Evolutionary conservation across 108 stramenopile genomes (phyloP).

Genomic region (Cyclotella choctawhatcheeana): DNA sequence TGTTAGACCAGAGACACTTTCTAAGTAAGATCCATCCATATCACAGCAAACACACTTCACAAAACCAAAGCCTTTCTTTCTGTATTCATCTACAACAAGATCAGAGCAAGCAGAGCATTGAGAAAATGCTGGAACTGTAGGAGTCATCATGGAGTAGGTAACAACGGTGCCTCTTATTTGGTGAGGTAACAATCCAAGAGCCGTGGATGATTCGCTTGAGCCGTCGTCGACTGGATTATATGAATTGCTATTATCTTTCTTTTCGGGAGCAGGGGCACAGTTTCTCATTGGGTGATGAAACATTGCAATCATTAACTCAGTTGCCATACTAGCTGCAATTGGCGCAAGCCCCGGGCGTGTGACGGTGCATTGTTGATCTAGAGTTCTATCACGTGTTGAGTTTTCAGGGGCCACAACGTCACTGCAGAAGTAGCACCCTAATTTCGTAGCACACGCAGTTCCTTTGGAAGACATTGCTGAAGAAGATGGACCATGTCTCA

Average conservation of each 20-base stretch:
- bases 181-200: constrained; percentile 88
- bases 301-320: constrained; percentile 93
- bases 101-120: constrained; percentile 93
- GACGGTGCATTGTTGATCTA: constrained; percentile 99
- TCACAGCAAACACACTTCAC: constrained; percentile 84
- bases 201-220: constrained; percentile 37
- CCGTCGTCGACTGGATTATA: constrained; percentile 62
- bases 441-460: constrained; percentile 33
- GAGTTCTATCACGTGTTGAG: constrained; percentile 92
- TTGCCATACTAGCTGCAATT: constrained; percentile 94
- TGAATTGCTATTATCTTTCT: constrained; percentile 14
- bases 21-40: constrained; percentile 73
- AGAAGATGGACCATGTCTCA: constrained; percentile 88
- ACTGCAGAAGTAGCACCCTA: constrained; percentile 99
- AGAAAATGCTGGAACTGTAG: constrained; percentile 87
- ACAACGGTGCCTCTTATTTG: constrained; percentile 94
- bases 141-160: constrained; percentile 91
- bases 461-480: constrained; percentile 29
- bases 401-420: constrained; percentile 98
- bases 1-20: constrained; percentile 74
- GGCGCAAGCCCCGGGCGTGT: constrained; percentile 98
- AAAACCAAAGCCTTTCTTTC: constrained; percentile 71
- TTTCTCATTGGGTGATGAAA: constrained; percentile 88
- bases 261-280: constrained; percentile 60
- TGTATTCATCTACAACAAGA: constrained; percentile 81